These are phyloP conservation scores for Closterium sp. DNA, from an alignment of 139 green algal genomes.

Conservation along the genomic window DNA sequence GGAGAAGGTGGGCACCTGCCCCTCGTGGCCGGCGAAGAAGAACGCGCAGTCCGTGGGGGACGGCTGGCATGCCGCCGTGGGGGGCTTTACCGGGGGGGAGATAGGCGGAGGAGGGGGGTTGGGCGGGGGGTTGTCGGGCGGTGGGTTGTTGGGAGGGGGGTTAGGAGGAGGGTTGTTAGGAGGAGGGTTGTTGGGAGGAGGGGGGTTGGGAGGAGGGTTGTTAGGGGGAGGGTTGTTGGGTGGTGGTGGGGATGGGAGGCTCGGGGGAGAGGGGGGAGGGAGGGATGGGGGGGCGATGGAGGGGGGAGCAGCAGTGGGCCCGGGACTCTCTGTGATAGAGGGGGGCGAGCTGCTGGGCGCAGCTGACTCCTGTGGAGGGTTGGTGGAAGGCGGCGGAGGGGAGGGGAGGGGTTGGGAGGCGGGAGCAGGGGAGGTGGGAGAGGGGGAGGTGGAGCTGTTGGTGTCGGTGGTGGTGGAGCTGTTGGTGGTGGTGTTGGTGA, in stretches of 20 bases:
- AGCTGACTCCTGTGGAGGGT: not conserved
- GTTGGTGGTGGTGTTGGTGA: not conserved
- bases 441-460: not conserved
- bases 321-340: not conserved
- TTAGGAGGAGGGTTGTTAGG: not conserved
- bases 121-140: not conserved
- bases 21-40: not conserved
- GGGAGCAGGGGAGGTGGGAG: not conserved
- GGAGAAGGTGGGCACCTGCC: not conserved
- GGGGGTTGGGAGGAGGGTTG: no score
- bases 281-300: not conserved
- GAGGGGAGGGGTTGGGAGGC: not conserved
- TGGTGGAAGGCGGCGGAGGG: no score
- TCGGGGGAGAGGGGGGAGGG: not conserved
- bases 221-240: no score
- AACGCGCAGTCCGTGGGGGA: not conserved
- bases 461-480: not conserved
- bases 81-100: not conserved
- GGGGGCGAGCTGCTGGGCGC: not conserved
- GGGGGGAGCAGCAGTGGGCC: not conserved
- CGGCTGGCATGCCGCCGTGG: not conserved
- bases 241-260: not conserved
- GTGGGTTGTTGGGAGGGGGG: no score
- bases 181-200: not conserved
- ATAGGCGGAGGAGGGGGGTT: not conserved